Evolutionary conservation across 2,329 filamentous ascomycete genomes (phyloP), one percentile per base, ranked within the genome.

Genomic region (Daldinia sp.): DNA sequence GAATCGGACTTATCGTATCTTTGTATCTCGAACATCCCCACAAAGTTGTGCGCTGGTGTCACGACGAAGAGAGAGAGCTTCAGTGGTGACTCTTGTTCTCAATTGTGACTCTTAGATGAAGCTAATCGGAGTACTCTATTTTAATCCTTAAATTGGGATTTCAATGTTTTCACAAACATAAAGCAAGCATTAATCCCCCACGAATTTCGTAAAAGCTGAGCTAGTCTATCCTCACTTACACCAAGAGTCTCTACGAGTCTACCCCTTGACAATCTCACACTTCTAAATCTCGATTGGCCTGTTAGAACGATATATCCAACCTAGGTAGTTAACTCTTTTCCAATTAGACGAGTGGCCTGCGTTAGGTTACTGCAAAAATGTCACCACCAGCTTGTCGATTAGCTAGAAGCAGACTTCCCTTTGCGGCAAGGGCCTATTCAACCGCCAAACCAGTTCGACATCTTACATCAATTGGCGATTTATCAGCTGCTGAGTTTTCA

Each of bases 391-490:
- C 67, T 39, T 48, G 68, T 58, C 66, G 67, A 30, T 45, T 73
- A 45, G 68, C 63, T 54, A 41, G 41, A 23, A 49, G 57, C 58
- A 48, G 56, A 49, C 60, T 64, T 27, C 50, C 63, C 15, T 57
- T 50, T 66, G 55, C 79, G 21, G 73, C 75, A 61, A 77, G 83
- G 64, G 73, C 78, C 25, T 82, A 82, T 63, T 82, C 82, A 70
- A 56, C 61, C 10, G 29, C 41, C 21, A 67, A 48, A 6, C 47
- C 55, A 25, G 91, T 93, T 49, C 90, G 95, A 68, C 94, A 98
- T 83, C 84, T 99, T 53, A 89, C 97, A 79, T 96, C 93, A 56
- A 97, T 97, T 73, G 88, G 89, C 54, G 94, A 99, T 75, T 85
- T 99, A 61, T 89, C 89, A 1, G 85, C 92, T 5, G 80, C 84